Base-by-base conservation (phyloP, 23 red algal genomes). In the Chondrus crispus region DNA sequence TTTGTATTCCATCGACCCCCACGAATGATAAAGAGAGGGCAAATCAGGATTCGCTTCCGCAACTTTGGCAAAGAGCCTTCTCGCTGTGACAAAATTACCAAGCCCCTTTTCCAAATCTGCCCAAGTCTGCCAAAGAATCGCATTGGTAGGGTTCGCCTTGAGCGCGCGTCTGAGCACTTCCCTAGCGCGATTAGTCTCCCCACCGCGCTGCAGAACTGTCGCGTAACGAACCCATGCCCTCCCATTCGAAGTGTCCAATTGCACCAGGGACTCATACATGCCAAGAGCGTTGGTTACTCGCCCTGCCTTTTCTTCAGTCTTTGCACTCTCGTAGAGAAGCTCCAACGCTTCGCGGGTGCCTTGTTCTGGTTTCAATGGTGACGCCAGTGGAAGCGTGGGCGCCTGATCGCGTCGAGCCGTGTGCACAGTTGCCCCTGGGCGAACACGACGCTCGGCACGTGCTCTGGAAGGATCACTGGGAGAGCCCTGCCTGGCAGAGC, bases 101-200 rank as follows among this genome's bases (percentile, higher is more conserved):
- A 70, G 42, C 19, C 46, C 53, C 69, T 96, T 96, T 74, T 99
- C 97, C 26, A 99, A 69, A 68, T 96, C 93, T 5, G 94, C 97
- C 91, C 94, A 96, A 6, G 82, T 79, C 64, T 99, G 94, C 91
- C 94, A 93, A 10, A 99, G 82, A 80, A 99, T 88, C 3, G 93
- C 84, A 54, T 99, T 99, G 13, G 50, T 29, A 22, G 97, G 97
- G 39, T 96, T 95, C 13, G 70, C 58, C 5, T 60, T 55, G 40
- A 99, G 39, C 2, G 78, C 94, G 28, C 95, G 69, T 32, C 77
- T 51, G 10, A 98, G 53, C 20, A 95, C 90, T 71, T 89, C 85
- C n/a, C 60, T 62, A 1, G 74, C 62, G 22, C 69, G 48, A 39
- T 33, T 83, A 8, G 47, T 29, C 39, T 87, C 82, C 9, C 75